A percentile compares a stretch with the other conserved stretches of the same genome.
Conservation (phyloP, 495 filamentous ascomycete species). For the Penicillium nucicola region DNA sequence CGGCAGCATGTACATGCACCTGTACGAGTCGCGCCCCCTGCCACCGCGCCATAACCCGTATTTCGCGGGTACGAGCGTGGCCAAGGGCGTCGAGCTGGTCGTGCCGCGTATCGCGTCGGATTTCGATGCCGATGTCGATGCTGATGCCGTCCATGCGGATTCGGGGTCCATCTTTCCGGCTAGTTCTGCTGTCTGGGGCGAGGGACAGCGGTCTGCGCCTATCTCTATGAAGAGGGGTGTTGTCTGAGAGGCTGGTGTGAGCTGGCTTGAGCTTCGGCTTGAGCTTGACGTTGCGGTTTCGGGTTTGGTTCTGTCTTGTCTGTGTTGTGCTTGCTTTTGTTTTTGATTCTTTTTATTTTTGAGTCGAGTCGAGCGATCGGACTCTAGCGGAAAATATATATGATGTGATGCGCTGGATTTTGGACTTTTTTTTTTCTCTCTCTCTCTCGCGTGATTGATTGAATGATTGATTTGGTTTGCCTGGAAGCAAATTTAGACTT, state of each 20-base stretch:
- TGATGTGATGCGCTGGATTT: conserved; percentile 5
- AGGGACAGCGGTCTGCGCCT: conserved; percentile 12
- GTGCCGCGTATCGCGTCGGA: conserved; percentile 31
- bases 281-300: too few species aligned
- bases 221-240: conserved; percentile 9
- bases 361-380: background rate
- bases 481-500: background rate
- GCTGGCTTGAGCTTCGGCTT: background rate
- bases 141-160: conserved; percentile 12
- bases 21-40: conserved; percentile 32
- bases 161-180: conserved; percentile 34
- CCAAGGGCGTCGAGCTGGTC: conserved; percentile 43
- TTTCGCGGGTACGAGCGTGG: conserved; percentile 26
- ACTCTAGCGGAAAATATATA: conserved; percentile 6
- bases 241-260: background rate
- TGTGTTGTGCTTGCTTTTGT: background rate
- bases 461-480: too few species aligned
- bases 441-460: background rate
- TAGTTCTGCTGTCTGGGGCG: conserved; percentile 31
- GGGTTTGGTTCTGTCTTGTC: background rate
- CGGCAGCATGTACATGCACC: conserved; percentile 28
- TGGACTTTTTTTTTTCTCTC: background rate
- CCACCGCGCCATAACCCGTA: conserved; percentile 42
- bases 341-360: background rate
- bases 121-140: conserved; percentile 15